Evolutionary conservation across 257 asterid species (phyloP), one percentile per base, ranked within the genome.

Genomic region (Nicotiana undulata): DNA sequence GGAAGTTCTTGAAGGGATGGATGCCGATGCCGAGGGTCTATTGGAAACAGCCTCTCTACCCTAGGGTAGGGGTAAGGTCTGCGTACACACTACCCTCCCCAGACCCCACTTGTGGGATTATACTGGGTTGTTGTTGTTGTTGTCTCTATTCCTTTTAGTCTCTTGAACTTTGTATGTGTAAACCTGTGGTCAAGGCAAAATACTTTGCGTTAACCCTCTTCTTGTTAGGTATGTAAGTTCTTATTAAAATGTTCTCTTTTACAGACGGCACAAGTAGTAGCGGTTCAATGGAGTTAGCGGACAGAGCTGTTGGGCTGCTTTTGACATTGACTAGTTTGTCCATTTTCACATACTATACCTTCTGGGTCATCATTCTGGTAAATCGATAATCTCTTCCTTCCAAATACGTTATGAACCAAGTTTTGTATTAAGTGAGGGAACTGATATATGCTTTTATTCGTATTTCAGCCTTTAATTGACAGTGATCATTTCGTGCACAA

Each of bases 311-410:
- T 3, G 97, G 98, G 82, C 85, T 90, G 87, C 89, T 93, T 76
- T 87, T 93, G 65, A 90, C 98, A 12, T 77, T 88, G 82, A 88
- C 87, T 76, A 94, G 98, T 88, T 84, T 93, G 87, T 88, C 95
- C 70, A 86, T 93, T 77, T 94, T 94, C 90, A 93, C 97, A 20
- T 94, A 94, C 84, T 94, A 94, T 82, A 94, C 97, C 63, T 90
- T 94, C 82, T 94, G 97, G 98, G 93, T 94, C 63, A 87, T 94
- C 84, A 90, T 94, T 82, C 88, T 94, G 97, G 97, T 93, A 51
- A 88, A 94, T 82, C 68, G 17, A 46, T 51, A 56, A 1, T 64
- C 65, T 46, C 53, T 80, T 1, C 18, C 60, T 18, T 16, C 3
- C 17, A n/a, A 5, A 7, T 56, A 2, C 12, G 37, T 17, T 46